Percentiles rank a stretch among this genome's conserved stretches.
Conservation (phyloP, 2,329 filamentous ascomycete species). For the Colletotrichum kahawae region DNA sequence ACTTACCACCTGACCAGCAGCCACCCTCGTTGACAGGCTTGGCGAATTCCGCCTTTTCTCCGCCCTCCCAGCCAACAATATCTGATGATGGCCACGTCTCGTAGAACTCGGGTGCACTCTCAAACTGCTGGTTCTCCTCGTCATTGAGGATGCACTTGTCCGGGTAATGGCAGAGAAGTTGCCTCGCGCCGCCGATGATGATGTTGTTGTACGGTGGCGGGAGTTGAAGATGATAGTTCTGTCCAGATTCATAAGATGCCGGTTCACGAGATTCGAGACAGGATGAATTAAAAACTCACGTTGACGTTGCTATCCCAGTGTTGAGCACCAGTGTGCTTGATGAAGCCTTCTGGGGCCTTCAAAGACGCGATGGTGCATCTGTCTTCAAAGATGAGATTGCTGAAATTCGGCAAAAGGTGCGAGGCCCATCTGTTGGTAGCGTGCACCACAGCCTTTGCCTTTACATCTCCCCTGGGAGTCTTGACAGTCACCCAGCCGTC, state of each 20-base stretch:
- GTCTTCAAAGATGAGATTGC: background rate
- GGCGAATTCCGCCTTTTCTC: background rate
- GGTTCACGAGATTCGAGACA: background rate
- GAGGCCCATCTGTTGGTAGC: conserved; percentile 60
- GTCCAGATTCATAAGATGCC: background rate
- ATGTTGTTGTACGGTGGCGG: background rate
- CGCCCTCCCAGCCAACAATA: background rate
- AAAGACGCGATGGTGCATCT: background rate
- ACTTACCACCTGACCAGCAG: background rate
- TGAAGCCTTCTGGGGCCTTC: background rate
- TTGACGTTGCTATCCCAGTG: background rate
- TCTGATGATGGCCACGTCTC: background rate
- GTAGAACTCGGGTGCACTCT: background rate
- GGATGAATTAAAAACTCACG: background rate
- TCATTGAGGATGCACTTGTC: background rate
- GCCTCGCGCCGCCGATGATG: background rate
- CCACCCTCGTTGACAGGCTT: background rate
- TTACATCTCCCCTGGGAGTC: conserved; percentile 49
- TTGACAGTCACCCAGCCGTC: conserved; percentile 40
- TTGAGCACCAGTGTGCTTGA: background rate
- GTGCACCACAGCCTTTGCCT: conserved; percentile 56
- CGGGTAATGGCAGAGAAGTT: background rate
- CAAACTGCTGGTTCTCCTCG: background rate
- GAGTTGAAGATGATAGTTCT: background rate
- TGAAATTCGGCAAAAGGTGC: conserved; percentile 49